phyloP scores from a whole-genome alignment of 331 rosid genomes.

The Spiraea crenata region DNA sequence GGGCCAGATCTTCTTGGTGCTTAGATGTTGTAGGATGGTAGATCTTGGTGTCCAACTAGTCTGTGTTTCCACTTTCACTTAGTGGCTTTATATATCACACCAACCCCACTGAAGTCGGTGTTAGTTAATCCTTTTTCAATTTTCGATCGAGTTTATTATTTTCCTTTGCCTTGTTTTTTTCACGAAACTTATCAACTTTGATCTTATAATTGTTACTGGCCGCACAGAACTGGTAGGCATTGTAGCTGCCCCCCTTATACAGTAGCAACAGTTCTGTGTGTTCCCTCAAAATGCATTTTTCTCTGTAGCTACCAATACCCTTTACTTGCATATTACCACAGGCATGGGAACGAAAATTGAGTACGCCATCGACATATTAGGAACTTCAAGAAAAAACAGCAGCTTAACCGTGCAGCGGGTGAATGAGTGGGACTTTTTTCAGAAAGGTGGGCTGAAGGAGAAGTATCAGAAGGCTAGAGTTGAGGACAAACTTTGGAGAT shows the following conservation, averaged over 20 bases:
- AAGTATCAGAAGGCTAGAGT: slow-evolving; percentile 26
- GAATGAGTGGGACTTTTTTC: slow-evolving; percentile 60
- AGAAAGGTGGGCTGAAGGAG: slow-evolving; percentile 40
- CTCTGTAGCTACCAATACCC: slow-evolving; percentile 12
- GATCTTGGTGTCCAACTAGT: slow-evolving; percentile 35
- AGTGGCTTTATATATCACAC: slow-evolving; percentile 41
- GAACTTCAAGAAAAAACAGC: slow-evolving; percentile 44
- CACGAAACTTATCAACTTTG: not conserved
- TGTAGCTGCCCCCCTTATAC: not conserved
- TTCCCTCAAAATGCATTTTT: slow-evolving; percentile 5
- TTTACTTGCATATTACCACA: slow-evolving; percentile 26
- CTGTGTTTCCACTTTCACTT: slow-evolving; percentile 43
- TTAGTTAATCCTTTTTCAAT: slow-evolving; percentile 4
- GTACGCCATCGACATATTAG: slow-evolving; percentile 55
- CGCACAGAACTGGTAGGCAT: not conserved
- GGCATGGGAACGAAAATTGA: slow-evolving; percentile 92
- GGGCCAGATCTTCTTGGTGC: slow-evolving; percentile 26
- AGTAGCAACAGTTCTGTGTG: not conserved
- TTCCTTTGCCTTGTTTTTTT: not conserved
- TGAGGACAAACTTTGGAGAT: slow-evolving; percentile 35
- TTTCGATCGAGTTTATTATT: too few relatives aligned
- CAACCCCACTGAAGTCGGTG: slow-evolving; percentile 34
- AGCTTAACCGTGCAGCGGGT: slow-evolving; percentile 44
- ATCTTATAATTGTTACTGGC: too few relatives aligned
- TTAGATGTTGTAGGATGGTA: slow-evolving; percentile 31